A percentile compares a stretch with the other conserved stretches of the same genome.
These are phyloP conservation scores for Dryas alaskensis DNA, from an alignment of 306 rosid genomes.

Conservation along the genomic window DNA sequence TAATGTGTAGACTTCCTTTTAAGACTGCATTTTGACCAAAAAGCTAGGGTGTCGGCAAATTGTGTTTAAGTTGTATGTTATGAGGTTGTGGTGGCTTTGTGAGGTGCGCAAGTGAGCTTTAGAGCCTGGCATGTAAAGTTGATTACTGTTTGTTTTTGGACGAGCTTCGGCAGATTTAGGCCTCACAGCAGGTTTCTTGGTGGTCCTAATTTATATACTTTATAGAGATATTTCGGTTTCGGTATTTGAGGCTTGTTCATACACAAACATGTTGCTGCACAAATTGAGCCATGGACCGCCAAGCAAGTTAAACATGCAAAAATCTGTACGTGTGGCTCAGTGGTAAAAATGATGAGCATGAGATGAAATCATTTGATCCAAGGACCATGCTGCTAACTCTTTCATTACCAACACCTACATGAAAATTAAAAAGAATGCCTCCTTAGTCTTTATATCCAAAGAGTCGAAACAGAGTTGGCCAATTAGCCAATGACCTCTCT, in stretches of 20 bases:
- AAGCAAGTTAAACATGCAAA: no score
- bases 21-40: not conserved
- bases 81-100: not conserved
- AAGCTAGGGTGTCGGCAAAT: not conserved
- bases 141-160: conserved; percentile 11
- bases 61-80: not conserved
- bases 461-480: no score
- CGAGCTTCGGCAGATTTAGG: conserved; percentile 1
- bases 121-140: not conserved
- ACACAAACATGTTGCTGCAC: no score
- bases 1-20: not conserved
- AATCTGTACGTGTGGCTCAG: no score
- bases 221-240: conserved; percentile 2
- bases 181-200: not conserved
- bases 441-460: no score
- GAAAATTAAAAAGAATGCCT: no score
- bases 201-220: conserved; percentile 1
- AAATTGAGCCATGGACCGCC: no score
- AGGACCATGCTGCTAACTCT: no score
- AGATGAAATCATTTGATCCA: no score
- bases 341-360: no score
- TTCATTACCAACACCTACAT: no score
- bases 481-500: no score
- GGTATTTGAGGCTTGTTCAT: not conserved
- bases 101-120: not conserved